Conservation (phyloP, 768 basidiomycete genomes). For the Rhodotorula kratochvilovae region DNA sequence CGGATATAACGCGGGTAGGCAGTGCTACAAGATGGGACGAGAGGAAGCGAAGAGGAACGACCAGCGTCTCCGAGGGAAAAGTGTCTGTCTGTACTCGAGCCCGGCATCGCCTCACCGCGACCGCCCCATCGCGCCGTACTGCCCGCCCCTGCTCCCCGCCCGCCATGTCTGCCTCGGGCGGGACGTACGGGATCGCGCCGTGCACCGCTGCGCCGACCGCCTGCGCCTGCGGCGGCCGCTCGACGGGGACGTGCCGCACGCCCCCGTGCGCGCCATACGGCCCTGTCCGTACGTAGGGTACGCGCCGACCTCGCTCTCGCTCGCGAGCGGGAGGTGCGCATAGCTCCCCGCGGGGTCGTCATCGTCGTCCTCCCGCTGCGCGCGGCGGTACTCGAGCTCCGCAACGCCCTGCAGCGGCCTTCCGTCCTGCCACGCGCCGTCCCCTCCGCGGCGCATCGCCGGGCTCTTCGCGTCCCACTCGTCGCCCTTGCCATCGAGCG, state of each 20-base stretch:
- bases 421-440: background rate
- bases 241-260: background rate
- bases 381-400: background rate
- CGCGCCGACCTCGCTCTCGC: slow-evolving; percentile 16
- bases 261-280: no score
- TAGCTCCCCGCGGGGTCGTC: background rate
- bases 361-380: background rate
- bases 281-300: background rate
- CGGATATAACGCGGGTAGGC: background rate
- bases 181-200: background rate
- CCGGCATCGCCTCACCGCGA: background rate
- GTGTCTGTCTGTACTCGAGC: background rate
- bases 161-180: background rate
- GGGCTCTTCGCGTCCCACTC: background rate
- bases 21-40: background rate
- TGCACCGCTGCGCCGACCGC: no score
- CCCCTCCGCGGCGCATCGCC: background rate
- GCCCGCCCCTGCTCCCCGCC: background rate
- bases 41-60: background rate
- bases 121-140: slow-evolving; percentile 1
- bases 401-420: background rate
- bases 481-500: background rate
- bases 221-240: background rate
- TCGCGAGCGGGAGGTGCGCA: slow-evolving; percentile 19
- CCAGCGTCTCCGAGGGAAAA: background rate